Base-by-base conservation (phyloP, 768 basidiomycete genomes). In the Podaxis sp. region DNA sequence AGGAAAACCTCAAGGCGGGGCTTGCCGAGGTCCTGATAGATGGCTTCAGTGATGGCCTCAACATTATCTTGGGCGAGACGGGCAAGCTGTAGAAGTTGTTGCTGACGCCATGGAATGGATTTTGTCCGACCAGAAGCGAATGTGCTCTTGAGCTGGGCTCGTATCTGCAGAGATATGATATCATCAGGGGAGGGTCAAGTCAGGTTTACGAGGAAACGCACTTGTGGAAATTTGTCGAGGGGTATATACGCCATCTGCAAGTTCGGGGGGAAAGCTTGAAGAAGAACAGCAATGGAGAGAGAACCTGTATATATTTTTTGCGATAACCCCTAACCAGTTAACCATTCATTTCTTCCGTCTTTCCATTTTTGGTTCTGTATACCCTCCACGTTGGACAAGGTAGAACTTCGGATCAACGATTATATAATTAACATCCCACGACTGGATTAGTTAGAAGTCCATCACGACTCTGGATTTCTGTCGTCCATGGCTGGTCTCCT, bases 31-130 rank as follows among this genome's bases (percentile, higher is more conserved):
- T 89, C 88, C 7, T 69, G 62, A 3, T 64, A 56, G 37, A 85
- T 65, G 6, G 86, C 80, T 1, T 79, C 77, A 13, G 76, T 76
- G 53, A 90, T 68, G 3, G 74, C 77, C 3, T 83, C 76, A 3
- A 74, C 66, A 70, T 91, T 87, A n/a, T 89, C 84, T 64, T 89
- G 82, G 23, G 79, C 71, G 72, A 89, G 72, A 23, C 77, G 81
- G 25, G 82, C 85, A 35, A 91, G 77, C 64, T 86, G 84, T 47
- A 77, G 74, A 46, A 91, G 77, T 64, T 92, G 90, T 50, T 81
- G 77, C 57, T 82, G 80, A 14, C 90, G 81, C 79, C 82, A 91
- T 61, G 72, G 70, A 40, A 90, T 65, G 2, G 83, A 72, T 50
- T 61, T 61, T 0, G 59, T 61, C 42, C 42, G 52, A 16, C 59